Conservation (phyloP, 441 rosid genomes). For the Bocquillonia castaneifolia region DNA sequence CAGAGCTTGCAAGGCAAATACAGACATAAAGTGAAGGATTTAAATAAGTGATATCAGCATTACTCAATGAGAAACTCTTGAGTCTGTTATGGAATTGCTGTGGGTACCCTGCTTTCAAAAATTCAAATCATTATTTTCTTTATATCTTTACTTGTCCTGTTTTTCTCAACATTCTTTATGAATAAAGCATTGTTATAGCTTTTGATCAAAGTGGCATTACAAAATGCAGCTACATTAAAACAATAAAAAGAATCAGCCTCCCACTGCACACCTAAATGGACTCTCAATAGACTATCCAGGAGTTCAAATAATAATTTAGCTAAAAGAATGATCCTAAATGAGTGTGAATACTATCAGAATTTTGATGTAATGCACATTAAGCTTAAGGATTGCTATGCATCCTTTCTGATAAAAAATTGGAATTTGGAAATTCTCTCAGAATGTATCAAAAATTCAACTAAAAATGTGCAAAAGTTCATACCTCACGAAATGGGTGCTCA, state of each 20-base stretch:
- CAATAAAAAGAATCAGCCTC: no score
- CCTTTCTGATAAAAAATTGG: background rate
- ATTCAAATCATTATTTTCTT: no score
- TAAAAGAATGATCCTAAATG: background rate
- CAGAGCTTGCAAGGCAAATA: no score
- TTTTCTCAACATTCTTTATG: no score
- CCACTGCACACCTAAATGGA: no score
- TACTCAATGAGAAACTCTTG: background rate
- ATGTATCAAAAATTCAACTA: background rate
- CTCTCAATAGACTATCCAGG: background rate
- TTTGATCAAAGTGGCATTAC: no score
- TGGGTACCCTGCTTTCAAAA: no score
- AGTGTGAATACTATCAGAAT: background rate
- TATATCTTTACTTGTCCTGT: no score
- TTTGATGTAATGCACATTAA: background rate
- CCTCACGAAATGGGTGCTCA: conserved; percentile 72
- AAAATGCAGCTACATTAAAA: no score
- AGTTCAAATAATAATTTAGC: background rate
- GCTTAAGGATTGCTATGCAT: background rate
- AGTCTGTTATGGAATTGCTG: no score
- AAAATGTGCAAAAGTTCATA: conserved; percentile 18
- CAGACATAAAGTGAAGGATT: no score
- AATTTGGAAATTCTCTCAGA: background rate
- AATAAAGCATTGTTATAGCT: no score
- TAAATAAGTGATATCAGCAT: background rate